Evolutionary conservation across 164 flowering plant species (phyloP).

Genomic region (Stephania cephalantha): DNA sequence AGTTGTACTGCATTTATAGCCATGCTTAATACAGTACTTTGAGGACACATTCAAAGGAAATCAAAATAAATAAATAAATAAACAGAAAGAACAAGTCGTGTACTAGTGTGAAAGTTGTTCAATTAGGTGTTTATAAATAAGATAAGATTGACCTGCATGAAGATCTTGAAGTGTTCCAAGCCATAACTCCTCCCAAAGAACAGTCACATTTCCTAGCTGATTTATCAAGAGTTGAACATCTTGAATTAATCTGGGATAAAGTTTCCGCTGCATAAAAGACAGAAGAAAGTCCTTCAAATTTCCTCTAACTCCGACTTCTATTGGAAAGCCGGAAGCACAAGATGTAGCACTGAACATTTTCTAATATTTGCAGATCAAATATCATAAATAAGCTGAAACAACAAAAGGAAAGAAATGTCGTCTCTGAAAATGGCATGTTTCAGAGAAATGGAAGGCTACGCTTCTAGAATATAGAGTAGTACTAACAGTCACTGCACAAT

Average conservation of each 20-base stretch:
- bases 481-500: too few species aligned
- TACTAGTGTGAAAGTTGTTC: background rate
- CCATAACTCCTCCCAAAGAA: conserved; percentile 99
- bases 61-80: background rate
- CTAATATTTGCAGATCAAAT: background rate
- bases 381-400: background rate
- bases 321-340: background rate
- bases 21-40: background rate
- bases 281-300: background rate
- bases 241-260: conserved; percentile 75
- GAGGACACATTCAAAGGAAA: background rate
- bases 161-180: conserved; percentile 98
- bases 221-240: conserved; percentile 90
- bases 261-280: conserved; percentile 58
- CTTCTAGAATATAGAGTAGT: too few species aligned
- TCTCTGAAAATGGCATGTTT: too few species aligned
- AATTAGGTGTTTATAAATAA: conserved; percentile 3
- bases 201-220: conserved; percentile 83
- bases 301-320: background rate
- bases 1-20: background rate
- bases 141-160: conserved; percentile 53
- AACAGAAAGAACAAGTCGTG: background rate
- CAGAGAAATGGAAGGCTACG: too few species aligned
- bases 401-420: too few species aligned
- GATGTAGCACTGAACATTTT: background rate